Percentiles rank a stretch among this genome's conserved stretches.
phyloP scores from a whole-genome alignment of 208 protist species.

The Crithidia fasciculata region DNA sequence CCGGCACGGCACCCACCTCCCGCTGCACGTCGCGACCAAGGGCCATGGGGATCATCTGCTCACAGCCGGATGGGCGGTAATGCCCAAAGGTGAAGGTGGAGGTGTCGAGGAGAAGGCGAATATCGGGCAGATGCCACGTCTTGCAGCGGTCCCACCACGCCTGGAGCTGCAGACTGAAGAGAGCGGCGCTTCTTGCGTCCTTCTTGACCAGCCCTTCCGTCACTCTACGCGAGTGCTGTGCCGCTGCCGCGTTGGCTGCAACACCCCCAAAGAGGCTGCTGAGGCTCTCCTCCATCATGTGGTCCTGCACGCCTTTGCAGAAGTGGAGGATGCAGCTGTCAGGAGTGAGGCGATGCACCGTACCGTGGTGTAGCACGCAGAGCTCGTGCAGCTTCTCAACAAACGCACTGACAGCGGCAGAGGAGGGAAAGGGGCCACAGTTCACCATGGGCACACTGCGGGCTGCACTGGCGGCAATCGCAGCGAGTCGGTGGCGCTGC shows the following conservation, averaged over 20 bases:
- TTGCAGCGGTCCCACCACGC: background rate
- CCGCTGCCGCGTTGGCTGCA: background rate
- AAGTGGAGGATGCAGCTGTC: conserved; percentile 38
- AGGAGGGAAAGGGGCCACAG: conserved; percentile 11
- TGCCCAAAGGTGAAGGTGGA: conserved; percentile 29
- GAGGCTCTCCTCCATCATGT: background rate
- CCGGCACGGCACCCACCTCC: conserved; percentile 33
- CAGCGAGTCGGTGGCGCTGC: background rate
- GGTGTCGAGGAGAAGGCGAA: conserved; percentile 33
- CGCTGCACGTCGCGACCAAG: conserved; percentile 36
- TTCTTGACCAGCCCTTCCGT: background rate
- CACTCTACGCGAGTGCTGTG: background rate
- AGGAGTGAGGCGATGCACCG: conserved; percentile 13
- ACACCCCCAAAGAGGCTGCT: background rate
- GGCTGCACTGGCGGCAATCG: background rate
- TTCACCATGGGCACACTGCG: background rate
- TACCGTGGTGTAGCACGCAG: conserved; percentile 13
- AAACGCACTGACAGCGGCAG: conserved; percentile 15
- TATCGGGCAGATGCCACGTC: conserved; percentile 2
- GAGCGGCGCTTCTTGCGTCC: conserved; percentile 19
- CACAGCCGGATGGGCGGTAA: conserved; percentile 9
- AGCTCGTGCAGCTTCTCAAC: conserved; percentile 15
- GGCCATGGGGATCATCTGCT: conserved; percentile 23
- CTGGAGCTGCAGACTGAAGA: conserved; percentile 24
- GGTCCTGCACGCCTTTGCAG: conserved; percentile 4